Conservation (phyloP, 2,329 filamentous ascomycete genomes). For the Tolypocladium sp. region DNA sequence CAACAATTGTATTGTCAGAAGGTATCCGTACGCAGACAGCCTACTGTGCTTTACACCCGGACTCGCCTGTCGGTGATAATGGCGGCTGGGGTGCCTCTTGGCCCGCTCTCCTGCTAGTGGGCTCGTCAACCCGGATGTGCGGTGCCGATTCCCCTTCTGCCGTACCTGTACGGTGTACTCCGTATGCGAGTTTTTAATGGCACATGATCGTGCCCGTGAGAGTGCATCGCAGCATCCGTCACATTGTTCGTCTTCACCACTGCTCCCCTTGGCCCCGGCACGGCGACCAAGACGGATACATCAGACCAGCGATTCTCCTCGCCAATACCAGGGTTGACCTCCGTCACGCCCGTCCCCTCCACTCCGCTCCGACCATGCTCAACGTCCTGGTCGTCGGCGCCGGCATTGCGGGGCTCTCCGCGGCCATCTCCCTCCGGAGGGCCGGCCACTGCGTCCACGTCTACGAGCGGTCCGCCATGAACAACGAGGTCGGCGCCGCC, state of each 20-base stretch:
- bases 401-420: constrained; percentile 25
- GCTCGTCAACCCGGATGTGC: not conserved
- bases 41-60: not conserved
- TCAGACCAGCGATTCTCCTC: too few relatives aligned
- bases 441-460: constrained; percentile 22
- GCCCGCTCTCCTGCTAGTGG: not conserved
- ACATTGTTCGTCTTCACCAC: not conserved
- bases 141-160: not conserved
- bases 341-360: not conserved
- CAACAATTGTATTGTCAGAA: not conserved
- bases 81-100: not conserved
- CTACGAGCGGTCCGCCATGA: constrained; percentile 27
- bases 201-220: not conserved
- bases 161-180: not conserved
- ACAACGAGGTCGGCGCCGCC: constrained; percentile 27
- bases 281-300: not conserved
- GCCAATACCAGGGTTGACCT: not conserved
- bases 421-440: constrained; percentile 22
- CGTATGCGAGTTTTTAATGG: not conserved
- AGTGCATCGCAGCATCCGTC: not conserved
- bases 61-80: not conserved
- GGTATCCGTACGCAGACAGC: not conserved
- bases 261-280: not conserved
- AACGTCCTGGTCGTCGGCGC: constrained; percentile 23
- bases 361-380: constrained; percentile 10